Percentiles rank a stretch among this genome's conserved stretches.
Evolutionary conservation across 2,329 filamentous ascomycete genomes (phyloP).

Genomic region (Trichoderma endophyticum): DNA sequence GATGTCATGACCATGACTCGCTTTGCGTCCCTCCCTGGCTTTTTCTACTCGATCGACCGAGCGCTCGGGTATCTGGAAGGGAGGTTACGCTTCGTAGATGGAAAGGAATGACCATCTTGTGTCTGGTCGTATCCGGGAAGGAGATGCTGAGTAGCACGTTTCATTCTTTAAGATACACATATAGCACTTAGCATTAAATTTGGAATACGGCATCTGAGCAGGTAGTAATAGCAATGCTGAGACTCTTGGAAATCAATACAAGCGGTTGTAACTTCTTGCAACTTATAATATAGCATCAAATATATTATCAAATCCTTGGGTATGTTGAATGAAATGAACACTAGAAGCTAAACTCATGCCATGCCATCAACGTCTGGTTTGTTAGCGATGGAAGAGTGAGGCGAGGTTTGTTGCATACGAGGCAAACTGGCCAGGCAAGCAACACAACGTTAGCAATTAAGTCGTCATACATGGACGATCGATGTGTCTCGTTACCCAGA

Average conservation of each 20-base stretch:
- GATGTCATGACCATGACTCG: neutral
- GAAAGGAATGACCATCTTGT: neutral
- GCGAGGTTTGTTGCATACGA: neutral
- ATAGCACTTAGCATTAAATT: no score
- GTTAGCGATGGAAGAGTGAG: neutral
- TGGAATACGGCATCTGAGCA: neutral
- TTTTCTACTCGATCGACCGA: neutral
- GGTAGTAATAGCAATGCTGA: no score
- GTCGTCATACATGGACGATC: neutral
- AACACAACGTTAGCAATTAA: neutral
- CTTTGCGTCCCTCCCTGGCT: neutral
- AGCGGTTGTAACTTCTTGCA: no score
- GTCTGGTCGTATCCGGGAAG: conserved; percentile 1
- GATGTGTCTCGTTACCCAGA: neutral
- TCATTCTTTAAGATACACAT: neutral
- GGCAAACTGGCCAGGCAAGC: neutral
- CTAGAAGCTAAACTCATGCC: neutral
- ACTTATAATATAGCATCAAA: no score
- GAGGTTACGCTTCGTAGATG: neutral
- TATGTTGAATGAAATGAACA: neutral
- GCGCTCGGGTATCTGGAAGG: neutral
- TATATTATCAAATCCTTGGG: no score
- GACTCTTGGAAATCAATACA: no score
- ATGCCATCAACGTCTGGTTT: neutral
- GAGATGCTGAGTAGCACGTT: neutral